Evolutionary conservation across 2,329 filamentous ascomycete species (phyloP), one percentile per base, ranked within the genome.

Genomic region (Pseudonectria buxi): DNA sequence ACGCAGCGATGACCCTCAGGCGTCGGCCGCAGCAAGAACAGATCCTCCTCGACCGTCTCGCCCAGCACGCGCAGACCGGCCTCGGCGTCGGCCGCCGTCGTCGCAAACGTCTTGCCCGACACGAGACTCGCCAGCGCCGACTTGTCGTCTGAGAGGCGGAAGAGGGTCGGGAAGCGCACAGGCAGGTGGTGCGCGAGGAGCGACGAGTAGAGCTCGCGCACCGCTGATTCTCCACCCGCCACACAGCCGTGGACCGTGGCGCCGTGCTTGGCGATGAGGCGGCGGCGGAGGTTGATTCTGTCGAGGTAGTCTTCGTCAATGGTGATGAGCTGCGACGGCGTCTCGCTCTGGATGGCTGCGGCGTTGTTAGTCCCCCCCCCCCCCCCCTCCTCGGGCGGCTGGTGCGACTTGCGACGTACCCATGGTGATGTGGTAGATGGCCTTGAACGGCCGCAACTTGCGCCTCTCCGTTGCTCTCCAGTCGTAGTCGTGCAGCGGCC

Each of bases 341-440:
- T 48, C 16, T 65, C 57, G 10, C 58, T 56, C 15, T 62, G 62
- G 3, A 74, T 51, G 3, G 61, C 71, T 73, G 39, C 5, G 18
- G 22, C 12, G n/a, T 13, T 13, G 4, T 14, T 1, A 34, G 14
- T 38, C 10, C 18, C 18, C n/a, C n/a, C n/a, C n/a, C n/a, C n/a
- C n/a, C n/a, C n/a, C n/a, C n/a, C n/a, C n/a, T n/a, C n/a, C n/a
- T n/a, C n/a, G n/a, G n/a, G n/a, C n/a, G n/a, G 18, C 18, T 29
- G 32, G 4, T 14, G 18, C 25, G 10, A 14, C 3, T 4, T 24
- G 10, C 14, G 13, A 44, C 50, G 24, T 46, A 69, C 71, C 71
- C 71, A 76, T 75, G 0, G 68, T 72, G 39, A 75, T 73, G 44
- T 74, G 58, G 44, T 72, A 76, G 3, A 62, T 62, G 1, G 68